These are phyloP conservation scores for Hymenoscyphus fraxineus DNA, from an alignment of 2,329 filamentous ascomycete species.

Conservation along the genomic window DNA sequence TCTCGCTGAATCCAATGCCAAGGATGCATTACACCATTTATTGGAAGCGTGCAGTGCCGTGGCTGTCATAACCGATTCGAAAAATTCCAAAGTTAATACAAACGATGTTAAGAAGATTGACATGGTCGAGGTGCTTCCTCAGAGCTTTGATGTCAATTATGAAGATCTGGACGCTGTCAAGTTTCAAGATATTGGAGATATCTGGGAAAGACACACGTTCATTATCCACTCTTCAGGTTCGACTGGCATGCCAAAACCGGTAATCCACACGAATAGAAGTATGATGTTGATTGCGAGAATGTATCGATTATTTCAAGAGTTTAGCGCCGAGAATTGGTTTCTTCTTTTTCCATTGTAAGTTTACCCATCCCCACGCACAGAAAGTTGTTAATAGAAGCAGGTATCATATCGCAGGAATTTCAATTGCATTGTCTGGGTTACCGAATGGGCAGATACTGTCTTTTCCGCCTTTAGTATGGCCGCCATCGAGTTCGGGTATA, in stretches of 20 bases:
- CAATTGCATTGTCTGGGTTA: constrained; percentile 32
- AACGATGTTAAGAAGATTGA: constrained; percentile 22
- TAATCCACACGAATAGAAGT: constrained; percentile 34
- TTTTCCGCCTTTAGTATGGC: constrained; percentile 33
- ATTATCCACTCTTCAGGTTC: constrained; percentile 34
- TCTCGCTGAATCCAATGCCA: constrained; percentile 32
- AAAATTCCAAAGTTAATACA: constrained; percentile 22
- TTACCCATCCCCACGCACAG: not conserved
- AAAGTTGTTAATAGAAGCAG: constrained; percentile 17
- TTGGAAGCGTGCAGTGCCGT: constrained; percentile 28
- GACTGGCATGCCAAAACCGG: constrained; percentile 34
- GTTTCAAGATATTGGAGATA: constrained; percentile 30
- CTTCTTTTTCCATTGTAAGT: constrained; percentile 34
- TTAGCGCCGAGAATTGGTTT: constrained; percentile 35
- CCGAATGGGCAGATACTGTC: constrained; percentile 34
- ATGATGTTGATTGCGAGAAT: constrained; percentile 36
- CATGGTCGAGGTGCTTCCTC: constrained; percentile 26
- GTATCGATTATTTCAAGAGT: constrained; percentile 35
- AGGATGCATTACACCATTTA: constrained; percentile 29
- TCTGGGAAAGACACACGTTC: constrained; percentile 34
- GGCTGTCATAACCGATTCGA: constrained; percentile 32
- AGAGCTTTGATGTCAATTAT: constrained; percentile 3
- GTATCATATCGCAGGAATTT: constrained; percentile 34
- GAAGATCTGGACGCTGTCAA: constrained; percentile 26
- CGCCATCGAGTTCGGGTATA: constrained; percentile 30